A percentile compares a stretch with the other conserved stretches of the same genome.
Conservation (phyloP, 768 basidiomycete species). For the Tulasnella sp. region DNA sequence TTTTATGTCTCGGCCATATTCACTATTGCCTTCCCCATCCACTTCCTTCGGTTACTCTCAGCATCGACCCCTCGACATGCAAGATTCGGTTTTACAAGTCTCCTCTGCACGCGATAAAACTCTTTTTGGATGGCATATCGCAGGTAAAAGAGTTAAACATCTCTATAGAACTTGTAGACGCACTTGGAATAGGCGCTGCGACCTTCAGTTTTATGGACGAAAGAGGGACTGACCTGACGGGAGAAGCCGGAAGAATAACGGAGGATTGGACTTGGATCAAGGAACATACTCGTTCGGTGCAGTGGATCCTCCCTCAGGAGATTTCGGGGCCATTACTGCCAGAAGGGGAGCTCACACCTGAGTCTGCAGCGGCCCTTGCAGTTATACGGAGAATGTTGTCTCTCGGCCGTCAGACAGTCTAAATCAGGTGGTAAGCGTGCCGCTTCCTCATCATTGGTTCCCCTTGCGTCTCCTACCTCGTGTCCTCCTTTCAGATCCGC, state of each 20-base stretch:
- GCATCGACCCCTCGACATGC: neutral
- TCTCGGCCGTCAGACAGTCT: too few relatives aligned
- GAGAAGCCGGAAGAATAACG: neutral
- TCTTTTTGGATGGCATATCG: neutral
- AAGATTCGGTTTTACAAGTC: neutral
- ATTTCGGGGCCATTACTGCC: too few relatives aligned
- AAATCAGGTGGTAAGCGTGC: too few relatives aligned
- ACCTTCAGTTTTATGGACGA: neutral
- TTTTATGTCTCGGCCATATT: neutral
- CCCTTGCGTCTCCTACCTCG: too few relatives aligned
- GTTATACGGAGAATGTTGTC: too few relatives aligned
- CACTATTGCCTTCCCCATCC: neutral
- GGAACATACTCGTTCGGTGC: neutral
- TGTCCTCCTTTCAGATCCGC: too few relatives aligned
- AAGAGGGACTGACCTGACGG: neutral
- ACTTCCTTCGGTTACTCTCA: neutral
- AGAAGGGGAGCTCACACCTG: too few relatives aligned
- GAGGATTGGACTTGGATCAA: neutral
- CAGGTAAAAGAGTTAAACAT: neutral
- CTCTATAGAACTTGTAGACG: neutral
- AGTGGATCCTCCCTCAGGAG: neutral
- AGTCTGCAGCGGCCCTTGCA: too few relatives aligned
- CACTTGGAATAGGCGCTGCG: neutral
- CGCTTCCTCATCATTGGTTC: too few relatives aligned
- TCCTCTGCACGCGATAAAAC: neutral